Evolutionary conservation across 2,329 filamentous ascomycete genomes (phyloP), one percentile per base, ranked within the genome.

Genomic region (Lithohypha guttulata): DNA sequence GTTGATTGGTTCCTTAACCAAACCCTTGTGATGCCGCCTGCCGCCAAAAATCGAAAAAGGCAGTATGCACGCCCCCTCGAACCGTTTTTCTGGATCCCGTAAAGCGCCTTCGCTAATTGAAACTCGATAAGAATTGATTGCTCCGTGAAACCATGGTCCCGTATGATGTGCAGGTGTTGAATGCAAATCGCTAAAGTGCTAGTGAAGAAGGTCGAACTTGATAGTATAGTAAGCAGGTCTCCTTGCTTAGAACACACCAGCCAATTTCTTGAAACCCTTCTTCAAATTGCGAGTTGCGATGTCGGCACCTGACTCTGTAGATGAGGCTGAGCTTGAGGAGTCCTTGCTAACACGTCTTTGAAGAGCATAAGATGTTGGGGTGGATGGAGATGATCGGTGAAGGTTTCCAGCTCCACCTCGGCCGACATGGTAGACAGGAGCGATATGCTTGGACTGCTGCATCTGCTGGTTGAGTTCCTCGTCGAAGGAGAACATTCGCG

Each of bases 401-500:
- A 46, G 15, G 57, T 79, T 79, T 35, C 72, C 75, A 9, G 69
- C 70, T 27, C 75, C 75, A 14, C 75, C 75, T 30, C 75, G 66
- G 29, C 75, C 75, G 46, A 78, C 70, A 55, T 77, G 72, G 64
- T 77, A 79, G 45, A 79, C 68, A 13, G 75, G 75, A 2, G 74
- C 73, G 32, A 69, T 62, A 43, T 67, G 61, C 44, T 63, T 62
- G 49, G 63, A 64, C 23, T 69, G 63, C 41, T 68, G 65, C 46
- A 72, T 61, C 44, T 75, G 69, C 42, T 68, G 68, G 49, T 73
- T 67, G 36, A 79, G 66, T 53, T 79, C 75, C 61, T 79, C 75
- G 56, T 79, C 75, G 59, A 79, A 79, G 58, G 69, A 71, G 66
- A 79, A 79, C 56, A 79, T 77, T 27, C 72, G 66, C 50, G 78